These are phyloP conservation scores for Exophiala spinifera DNA, from an alignment of 2,329 filamentous ascomycete genomes.

Conservation along the genomic window DNA sequence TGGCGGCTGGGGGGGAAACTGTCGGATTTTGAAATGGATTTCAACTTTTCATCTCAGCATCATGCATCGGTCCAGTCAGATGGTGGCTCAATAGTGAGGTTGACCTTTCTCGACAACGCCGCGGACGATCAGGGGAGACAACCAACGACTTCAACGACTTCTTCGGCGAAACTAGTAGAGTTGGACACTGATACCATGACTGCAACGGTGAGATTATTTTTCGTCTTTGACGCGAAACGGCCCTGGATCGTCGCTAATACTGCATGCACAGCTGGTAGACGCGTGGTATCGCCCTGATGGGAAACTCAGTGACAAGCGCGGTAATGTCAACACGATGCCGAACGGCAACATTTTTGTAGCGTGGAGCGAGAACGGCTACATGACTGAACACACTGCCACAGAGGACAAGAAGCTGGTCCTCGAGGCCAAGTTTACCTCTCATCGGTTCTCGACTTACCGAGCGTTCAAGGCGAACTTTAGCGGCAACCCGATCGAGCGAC, in stretches of 20 bases:
- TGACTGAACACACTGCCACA: conserved; percentile 44
- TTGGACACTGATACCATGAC: conserved; percentile 38
- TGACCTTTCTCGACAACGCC: conserved; percentile 41
- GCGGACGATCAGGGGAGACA: conserved; percentile 1
- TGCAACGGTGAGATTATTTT: conserved; percentile 44
- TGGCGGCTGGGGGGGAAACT: conserved; percentile 52
- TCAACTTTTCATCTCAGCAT: conserved; percentile 52
- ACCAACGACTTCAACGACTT: not conserved
- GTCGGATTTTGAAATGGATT: conserved; percentile 41
- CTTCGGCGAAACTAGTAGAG: conserved; percentile 31
- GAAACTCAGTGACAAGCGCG: not conserved
- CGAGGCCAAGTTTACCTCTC: conserved; percentile 48
- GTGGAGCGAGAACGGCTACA: conserved; percentile 49
- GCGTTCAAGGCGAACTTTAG: conserved; percentile 53
- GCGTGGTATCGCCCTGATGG: conserved; percentile 5
- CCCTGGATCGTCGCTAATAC: too few relatives aligned
- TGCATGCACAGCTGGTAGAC: conserved; percentile 31
- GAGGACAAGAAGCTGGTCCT: conserved; percentile 43
- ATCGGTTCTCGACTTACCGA: conserved; percentile 51
- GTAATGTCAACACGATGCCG: conserved; percentile 30
- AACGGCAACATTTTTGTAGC: conserved; percentile 46
- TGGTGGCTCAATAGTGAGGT: conserved; percentile 25
- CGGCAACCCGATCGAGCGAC: conserved; percentile 42
- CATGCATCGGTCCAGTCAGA: conserved; percentile 44
- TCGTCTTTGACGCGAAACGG: not conserved